A percentile compares a stretch with the other conserved stretches of the same genome.
phyloP scores from a whole-genome alignment of 2,329 filamentous ascomycete genomes.

The Pseudodiploospora longispora region DNA sequence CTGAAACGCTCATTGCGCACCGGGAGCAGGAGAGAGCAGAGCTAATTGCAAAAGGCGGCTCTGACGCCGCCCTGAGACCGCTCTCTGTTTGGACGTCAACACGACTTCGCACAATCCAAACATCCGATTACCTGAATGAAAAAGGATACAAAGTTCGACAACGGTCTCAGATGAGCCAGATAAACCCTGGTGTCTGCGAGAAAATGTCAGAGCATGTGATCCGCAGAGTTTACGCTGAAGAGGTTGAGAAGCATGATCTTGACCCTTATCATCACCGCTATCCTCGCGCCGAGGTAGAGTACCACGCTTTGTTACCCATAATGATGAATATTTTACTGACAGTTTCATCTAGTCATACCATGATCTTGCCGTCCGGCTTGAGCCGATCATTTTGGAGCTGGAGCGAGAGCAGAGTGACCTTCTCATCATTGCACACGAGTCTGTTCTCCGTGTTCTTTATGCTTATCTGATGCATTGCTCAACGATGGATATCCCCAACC shows the following conservation, averaged over 20 bases:
- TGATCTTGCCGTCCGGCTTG: slow-evolving; percentile 92
- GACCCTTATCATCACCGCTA: slow-evolving; percentile 98
- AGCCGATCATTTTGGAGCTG: slow-evolving; percentile 94
- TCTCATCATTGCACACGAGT: slow-evolving; percentile 97
- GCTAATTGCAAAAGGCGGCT: slow-evolving; percentile 59
- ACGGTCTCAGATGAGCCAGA: slow-evolving; percentile 90
- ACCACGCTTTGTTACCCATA: not conserved
- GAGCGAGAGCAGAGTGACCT: slow-evolving; percentile 95
- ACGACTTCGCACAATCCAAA: slow-evolving; percentile 81
- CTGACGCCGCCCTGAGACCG: slow-evolving; percentile 63
- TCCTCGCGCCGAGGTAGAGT: slow-evolving; percentile 75
- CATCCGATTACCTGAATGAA: slow-evolving; percentile 70
- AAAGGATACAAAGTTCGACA: slow-evolving; percentile 82
- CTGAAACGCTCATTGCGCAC: slow-evolving; percentile 72
- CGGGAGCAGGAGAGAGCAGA: slow-evolving; percentile 72
- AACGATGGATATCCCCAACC: slow-evolving; percentile 83
- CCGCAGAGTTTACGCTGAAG: slow-evolving; percentile 74
- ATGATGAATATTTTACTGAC: slow-evolving; percentile 9
- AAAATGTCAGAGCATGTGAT: slow-evolving; percentile 82
- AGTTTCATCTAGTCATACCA: slow-evolving; percentile 71
- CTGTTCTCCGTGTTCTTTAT: slow-evolving; percentile 92
- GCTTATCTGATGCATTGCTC: slow-evolving; percentile 98
- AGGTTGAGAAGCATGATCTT: slow-evolving; percentile 83
- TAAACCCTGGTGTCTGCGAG: slow-evolving; percentile 94
- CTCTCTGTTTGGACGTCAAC: slow-evolving; percentile 95